Evolutionary conservation across 2,329 filamentous ascomycete genomes (phyloP).

Genomic region (Epichloe coenophiala): DNA sequence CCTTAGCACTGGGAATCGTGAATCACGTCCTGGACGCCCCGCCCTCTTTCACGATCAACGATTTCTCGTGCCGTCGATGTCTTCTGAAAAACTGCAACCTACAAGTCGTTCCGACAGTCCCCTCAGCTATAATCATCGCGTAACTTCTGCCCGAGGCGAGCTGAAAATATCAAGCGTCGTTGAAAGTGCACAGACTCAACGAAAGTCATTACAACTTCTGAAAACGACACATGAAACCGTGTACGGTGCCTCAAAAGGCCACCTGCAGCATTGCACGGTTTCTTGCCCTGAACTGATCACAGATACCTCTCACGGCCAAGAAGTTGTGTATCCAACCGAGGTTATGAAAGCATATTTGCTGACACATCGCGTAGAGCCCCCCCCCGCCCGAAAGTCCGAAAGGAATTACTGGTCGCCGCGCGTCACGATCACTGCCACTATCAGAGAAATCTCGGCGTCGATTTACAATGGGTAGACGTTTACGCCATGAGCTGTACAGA

Average conservation of each 20-base stretch:
- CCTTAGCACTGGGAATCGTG: neutral
- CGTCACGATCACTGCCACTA: slow-evolving; percentile 1
- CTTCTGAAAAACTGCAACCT: neutral
- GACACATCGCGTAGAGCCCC: neutral
- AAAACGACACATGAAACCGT: neutral
- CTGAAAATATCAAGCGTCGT: neutral
- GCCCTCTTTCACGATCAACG: neutral
- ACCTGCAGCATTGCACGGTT: neutral
- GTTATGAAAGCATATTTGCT: neutral
- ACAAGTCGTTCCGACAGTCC: neutral
- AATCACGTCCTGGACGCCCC: neutral
- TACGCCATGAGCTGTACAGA: slow-evolving; percentile 1
- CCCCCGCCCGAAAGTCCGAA: neutral
- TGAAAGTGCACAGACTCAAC: neutral
- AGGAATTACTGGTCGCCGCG: neutral
- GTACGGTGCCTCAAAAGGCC: neutral
- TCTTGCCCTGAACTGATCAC: slow-evolving; percentile 7
- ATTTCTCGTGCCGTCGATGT: neutral
- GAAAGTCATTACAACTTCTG: neutral
- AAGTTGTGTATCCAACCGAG: neutral
- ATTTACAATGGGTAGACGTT: neutral
- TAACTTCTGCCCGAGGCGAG: neutral
- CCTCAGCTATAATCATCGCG: neutral
- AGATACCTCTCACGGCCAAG: neutral
- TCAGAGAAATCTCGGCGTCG: slow-evolving; percentile 1